Base-by-base conservation (phyloP, 495 filamentous ascomycete species). In the Baudoinia panamericana region DNA sequence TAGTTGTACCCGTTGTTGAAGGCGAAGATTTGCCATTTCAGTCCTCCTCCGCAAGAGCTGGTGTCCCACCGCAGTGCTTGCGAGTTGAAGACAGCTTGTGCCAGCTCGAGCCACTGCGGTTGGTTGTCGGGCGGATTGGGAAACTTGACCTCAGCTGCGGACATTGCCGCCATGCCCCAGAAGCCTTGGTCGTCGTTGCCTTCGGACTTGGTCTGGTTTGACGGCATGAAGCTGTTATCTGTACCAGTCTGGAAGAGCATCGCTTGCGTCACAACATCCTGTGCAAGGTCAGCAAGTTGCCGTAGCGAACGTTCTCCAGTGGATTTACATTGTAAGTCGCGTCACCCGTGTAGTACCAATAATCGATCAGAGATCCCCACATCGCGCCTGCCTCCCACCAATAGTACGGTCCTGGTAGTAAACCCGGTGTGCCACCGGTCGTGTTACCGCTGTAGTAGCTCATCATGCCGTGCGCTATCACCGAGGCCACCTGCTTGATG, bases 11-110 rank as follows among this genome's bases (percentile, higher is more conserved):
- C 86, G 35, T 32, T 73, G 63, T 87, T 84, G 62, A 84, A 87
- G 8, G 72, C 65, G 60, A 75, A 84, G 45, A 90, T 80, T 62
- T 93, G 84, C 86, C 86, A 94, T 43, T 77, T 70, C 37, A 93
- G 60, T 2, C 86, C 86, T 30, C 86, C 86, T 30, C 68, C 67
- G 56, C 86, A 94, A 1, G 65, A 71, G 1, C 50, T 47, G 12
- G 63, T 60, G 43, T 87, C 70, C 83, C 83, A 92, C n/a, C 81
- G 68, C 6, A 51, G 44, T n/a, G 62, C 69, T 52, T 83, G 79
- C 3, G 72, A 71, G 51, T 86, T 82, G 65, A 82, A 84, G 11
- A 83, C 82, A 37, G 73, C 78, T 62, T 87, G 80, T 3, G 79
- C 83, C 1, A 88, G 68, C 3, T 75, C 72, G 20, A 83, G 64